Evolutionary conservation across 805 yeast species (phyloP).

Genomic region (Myxozyma melibiosi): DNA sequence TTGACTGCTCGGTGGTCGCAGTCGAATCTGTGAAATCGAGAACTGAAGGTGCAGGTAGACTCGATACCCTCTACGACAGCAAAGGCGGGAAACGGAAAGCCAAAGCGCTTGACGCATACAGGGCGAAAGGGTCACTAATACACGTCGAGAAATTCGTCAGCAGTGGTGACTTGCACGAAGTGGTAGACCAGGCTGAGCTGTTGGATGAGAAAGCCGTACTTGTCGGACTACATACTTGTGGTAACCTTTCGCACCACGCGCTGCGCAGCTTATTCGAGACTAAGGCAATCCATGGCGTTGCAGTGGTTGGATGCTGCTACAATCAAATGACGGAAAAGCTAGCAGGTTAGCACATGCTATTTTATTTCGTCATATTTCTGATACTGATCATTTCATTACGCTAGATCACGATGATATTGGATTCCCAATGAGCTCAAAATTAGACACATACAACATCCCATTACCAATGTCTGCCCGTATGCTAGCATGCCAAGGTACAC

Average conservation of each 20-base stretch:
- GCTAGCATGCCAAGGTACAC: conserved; percentile 35
- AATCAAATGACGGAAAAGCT: conserved; percentile 32
- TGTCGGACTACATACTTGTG: conserved; percentile 36
- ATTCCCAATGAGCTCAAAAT: conserved; percentile 29
- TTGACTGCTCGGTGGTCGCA: conserved; percentile 28
- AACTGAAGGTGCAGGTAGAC: conserved; percentile 29
- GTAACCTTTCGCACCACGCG: conserved; percentile 33
- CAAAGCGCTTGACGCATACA: neutral
- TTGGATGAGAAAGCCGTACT: conserved; percentile 16
- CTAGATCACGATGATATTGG: conserved; percentile 22
- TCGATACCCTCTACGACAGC: conserved; percentile 24
- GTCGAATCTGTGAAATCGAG: conserved; percentile 29
- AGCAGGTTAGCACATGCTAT: neutral
- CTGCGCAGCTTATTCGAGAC: conserved; percentile 30
- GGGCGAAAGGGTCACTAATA: conserved; percentile 15
- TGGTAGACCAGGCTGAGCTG: conserved; percentile 16
- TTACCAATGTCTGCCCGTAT: conserved; percentile 32
- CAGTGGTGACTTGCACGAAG: conserved; percentile 19
- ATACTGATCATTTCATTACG: neutral
- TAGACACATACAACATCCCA: conserved; percentile 15
- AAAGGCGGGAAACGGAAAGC: conserved; percentile 20
- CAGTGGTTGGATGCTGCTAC: conserved; percentile 37
- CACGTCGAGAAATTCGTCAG: conserved; percentile 25
- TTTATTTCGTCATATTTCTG: neutral
- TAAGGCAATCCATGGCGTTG: conserved; percentile 26